These are phyloP conservation scores for Populus hybrid DNA, from an alignment of 441 rosid species.

Conservation along the genomic window DNA sequence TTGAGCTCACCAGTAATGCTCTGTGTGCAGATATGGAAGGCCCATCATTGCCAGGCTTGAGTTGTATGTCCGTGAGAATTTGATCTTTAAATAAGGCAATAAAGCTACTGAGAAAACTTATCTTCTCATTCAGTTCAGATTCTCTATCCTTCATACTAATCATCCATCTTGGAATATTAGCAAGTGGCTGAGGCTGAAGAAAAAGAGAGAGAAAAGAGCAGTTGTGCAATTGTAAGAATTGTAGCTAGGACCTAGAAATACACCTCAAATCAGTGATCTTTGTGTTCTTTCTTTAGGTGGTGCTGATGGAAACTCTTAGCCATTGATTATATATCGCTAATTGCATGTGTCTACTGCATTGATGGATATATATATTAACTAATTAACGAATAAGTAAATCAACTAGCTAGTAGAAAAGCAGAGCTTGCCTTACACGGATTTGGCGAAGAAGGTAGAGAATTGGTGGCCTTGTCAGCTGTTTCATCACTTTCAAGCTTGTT, in stretches of 20 bases:
- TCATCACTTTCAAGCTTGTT: constrained; percentile 46
- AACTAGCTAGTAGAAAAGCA: neutral
- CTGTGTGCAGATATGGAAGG: constrained; percentile 57
- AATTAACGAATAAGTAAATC: neutral
- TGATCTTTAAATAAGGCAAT: constrained; percentile 43
- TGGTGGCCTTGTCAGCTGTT: constrained; percentile 16
- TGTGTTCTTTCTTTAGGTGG: too few relatives aligned
- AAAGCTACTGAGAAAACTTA: constrained; percentile 56
- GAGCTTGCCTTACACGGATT: constrained; percentile 67
- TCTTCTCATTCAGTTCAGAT: constrained; percentile 57
- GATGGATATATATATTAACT: neutral
- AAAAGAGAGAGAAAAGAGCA: neutral
- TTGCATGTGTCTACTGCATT: neutral
- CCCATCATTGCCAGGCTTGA: constrained; percentile 48
- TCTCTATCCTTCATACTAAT: constrained; percentile 56
- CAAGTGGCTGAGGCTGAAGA: constrained; percentile 49
- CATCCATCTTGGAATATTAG: constrained; percentile 60
- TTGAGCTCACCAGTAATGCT: constrained; percentile 44
- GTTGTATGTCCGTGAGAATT: constrained; percentile 57
- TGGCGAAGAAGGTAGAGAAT: constrained; percentile 30
- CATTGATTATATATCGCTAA: too few relatives aligned
- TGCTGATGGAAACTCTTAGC: too few relatives aligned
- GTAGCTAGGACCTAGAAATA: too few relatives aligned
- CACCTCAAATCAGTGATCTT: too few relatives aligned
- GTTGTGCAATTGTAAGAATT: neutral